These are phyloP conservation scores for Orbilia quercus DNA, from an alignment of 2,329 filamentous ascomycete species.

Conservation along the genomic window DNA sequence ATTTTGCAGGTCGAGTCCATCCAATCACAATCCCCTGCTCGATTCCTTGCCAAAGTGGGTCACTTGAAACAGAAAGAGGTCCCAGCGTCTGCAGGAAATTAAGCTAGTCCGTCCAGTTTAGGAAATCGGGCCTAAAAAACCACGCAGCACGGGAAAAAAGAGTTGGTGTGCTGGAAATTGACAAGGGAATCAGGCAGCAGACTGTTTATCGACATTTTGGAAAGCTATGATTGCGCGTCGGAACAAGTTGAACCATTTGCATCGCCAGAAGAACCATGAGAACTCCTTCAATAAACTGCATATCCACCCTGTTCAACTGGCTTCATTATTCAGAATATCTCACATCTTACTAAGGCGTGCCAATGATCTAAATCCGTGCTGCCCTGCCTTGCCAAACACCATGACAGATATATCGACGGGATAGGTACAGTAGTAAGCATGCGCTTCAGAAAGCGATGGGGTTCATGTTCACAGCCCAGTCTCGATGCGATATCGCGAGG, in stretches of 20 bases:
- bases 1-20: not conserved
- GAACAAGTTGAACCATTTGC: too few relatives aligned
- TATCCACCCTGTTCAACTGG: constrained; percentile 31
- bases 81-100: constrained; percentile 54
- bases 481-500: not conserved
- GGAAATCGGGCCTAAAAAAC: constrained; percentile 52
- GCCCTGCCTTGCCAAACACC: constrained; percentile 26
- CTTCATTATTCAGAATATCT: constrained; percentile 56
- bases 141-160: constrained; percentile 35
- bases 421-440: constrained; percentile 8
- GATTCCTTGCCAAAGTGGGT: constrained; percentile 37
- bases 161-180: constrained; percentile 27
- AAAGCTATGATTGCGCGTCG: constrained; percentile 22
- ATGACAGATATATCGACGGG: constrained; percentile 21
- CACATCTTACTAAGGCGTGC: constrained; percentile 45
- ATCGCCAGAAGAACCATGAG: constrained; percentile 11
- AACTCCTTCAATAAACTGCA: constrained; percentile 47
- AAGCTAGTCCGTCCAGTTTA: constrained; percentile 45
- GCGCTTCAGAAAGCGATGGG: constrained; percentile 8
- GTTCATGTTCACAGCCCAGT: constrained; percentile 37
- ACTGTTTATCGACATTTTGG: constrained; percentile 7
- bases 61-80: constrained; percentile 56
- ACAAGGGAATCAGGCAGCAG: constrained; percentile 29
- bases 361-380: constrained; percentile 48
- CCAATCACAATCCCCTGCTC: constrained; percentile 17